Evolutionary conservation across 1,284 basidiomycete genomes (phyloP).

Genomic region (Pyrrhoderma lamaoense): DNA sequence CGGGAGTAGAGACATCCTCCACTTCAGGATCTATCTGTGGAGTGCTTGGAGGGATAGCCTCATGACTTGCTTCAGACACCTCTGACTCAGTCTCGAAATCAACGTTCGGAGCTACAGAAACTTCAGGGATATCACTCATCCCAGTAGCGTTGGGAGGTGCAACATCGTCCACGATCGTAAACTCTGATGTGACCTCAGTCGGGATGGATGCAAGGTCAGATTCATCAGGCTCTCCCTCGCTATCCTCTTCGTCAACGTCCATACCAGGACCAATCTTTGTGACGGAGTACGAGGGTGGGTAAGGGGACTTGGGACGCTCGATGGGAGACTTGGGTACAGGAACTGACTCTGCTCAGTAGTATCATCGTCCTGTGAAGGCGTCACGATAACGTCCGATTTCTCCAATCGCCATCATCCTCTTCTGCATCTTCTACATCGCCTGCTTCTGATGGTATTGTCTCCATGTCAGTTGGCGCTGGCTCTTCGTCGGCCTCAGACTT

Average conservation of each 20-base stretch:
- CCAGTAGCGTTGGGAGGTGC: not conserved
- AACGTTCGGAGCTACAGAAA: constrained; percentile 10
- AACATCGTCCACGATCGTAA: not conserved
- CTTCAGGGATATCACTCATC: constrained; percentile 13
- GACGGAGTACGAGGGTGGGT: constrained; percentile 15
- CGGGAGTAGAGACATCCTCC: constrained; percentile 7
- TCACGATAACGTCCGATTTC: not conserved
- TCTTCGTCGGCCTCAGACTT: not conserved
- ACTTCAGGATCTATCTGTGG: constrained; percentile 16
- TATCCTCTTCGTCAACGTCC: constrained; percentile 1
- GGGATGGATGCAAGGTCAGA: too few relatives aligned
- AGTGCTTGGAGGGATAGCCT: constrained; percentile 10
- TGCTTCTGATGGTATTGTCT: not conserved
- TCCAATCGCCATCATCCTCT: not conserved
- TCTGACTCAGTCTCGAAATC: constrained; percentile 17
- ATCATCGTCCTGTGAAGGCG: not conserved
- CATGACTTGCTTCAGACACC: constrained; percentile 17
- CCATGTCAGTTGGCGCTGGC: not conserved
- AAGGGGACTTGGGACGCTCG: constrained; percentile 16
- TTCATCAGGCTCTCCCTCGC: not conserved
- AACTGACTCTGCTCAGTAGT: not conserved
- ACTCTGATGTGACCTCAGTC: not conserved
- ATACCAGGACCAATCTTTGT: constrained; percentile 14
- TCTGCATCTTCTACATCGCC: too few relatives aligned
- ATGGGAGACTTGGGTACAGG: not conserved